Conservation (phyloP, 169 alveolate species). For the Plasmodium sp. region DNA sequence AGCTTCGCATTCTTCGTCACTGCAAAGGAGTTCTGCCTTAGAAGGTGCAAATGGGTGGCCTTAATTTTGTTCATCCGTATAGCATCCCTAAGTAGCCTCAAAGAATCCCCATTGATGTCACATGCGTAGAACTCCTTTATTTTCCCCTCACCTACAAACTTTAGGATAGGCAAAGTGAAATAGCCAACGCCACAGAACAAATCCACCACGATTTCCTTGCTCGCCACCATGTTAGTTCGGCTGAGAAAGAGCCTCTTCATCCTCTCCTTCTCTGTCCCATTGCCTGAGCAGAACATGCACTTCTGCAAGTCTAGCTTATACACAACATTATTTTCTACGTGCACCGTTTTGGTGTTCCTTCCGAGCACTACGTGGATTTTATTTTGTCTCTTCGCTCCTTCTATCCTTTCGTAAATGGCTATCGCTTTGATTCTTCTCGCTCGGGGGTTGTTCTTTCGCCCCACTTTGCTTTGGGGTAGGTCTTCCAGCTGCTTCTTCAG, state of each 20-base stretch:
- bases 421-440: constrained; percentile 40
- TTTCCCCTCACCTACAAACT: constrained; percentile 34
- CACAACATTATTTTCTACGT: constrained; percentile 76
- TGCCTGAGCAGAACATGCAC: constrained; percentile 84
- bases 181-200: constrained; percentile 87
- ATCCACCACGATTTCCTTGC: constrained; percentile 82
- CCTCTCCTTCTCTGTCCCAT: constrained; percentile 80
- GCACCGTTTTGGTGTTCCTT: constrained; percentile 32
- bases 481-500: background rate
- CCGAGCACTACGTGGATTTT: constrained; percentile 68
- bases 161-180: constrained; percentile 81
- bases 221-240: background rate
- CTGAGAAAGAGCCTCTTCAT: background rate
- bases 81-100: constrained; percentile 11
- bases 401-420: constrained; percentile 65
- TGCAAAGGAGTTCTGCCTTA: constrained; percentile 25
- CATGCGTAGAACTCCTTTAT: constrained; percentile 74
- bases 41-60: background rate
- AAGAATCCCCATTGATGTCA: constrained; percentile 79
- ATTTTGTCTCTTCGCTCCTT: constrained; percentile 64
- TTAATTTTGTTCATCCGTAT: constrained; percentile 19
- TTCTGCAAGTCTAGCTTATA: constrained; percentile 75
- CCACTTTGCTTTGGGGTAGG: background rate
- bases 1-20: constrained; percentile 68
- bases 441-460: background rate